Conservation (phyloP, 2,329 filamentous ascomycete genomes). For the Ophiostoma ulmi region DNA sequence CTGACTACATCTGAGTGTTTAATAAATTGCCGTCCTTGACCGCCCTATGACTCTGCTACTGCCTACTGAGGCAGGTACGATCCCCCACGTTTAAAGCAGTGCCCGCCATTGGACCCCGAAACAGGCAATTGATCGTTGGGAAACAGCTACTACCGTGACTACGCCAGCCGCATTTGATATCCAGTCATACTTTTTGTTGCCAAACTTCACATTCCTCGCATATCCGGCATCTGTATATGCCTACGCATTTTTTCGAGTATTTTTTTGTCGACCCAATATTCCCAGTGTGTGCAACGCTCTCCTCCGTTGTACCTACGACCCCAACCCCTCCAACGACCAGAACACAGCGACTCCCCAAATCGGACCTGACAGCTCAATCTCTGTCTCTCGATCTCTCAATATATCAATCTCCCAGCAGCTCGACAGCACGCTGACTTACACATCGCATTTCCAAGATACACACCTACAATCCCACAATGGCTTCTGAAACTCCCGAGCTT, state of each 20-base stretch:
- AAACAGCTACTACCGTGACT: constrained; percentile 1
- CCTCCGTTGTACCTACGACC: neutral
- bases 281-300: neutral
- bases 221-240: neutral
- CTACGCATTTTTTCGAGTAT: neutral
- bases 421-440: neutral
- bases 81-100: constrained; percentile 15
- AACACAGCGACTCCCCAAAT: neutral
- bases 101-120: constrained; percentile 17
- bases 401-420: neutral
- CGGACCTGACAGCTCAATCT: neutral
- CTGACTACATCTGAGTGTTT: neutral
- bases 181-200: neutral
- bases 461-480: constrained; percentile 16
- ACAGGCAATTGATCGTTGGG: constrained; percentile 8
- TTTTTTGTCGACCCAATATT: neutral
- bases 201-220: neutral
- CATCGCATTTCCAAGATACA: neutral
- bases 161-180: neutral
- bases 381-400: neutral
- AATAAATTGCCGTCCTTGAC: constrained; percentile 24
- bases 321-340: neutral
- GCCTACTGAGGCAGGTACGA: constrained; percentile 9
- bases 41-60: constrained; percentile 23
- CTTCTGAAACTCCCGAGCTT: constrained; percentile 20